Percentiles rank a stretch among this genome's conserved stretches.
Evolutionary conservation across 2,329 filamentous ascomycete species (phyloP).

Genomic region (Fusarium gaditjirri): DNA sequence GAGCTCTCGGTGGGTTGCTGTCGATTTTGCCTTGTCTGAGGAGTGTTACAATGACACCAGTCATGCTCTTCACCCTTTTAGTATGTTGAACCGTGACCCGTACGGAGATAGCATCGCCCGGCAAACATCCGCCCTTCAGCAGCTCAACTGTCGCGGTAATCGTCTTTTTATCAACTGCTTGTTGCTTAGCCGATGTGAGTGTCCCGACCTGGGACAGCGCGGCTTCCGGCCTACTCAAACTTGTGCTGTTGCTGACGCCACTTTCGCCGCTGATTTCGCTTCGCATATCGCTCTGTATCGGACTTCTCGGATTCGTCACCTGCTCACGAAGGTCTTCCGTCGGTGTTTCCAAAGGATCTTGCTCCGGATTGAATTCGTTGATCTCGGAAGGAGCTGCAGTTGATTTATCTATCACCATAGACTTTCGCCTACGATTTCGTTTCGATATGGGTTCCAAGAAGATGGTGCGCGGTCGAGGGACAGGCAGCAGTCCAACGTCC

Average conservation of each 20-base stretch:
- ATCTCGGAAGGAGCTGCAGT: conserved; percentile 56
- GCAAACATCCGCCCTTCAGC: conserved; percentile 82
- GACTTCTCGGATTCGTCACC: conserved; percentile 52
- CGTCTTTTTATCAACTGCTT: conserved; percentile 72
- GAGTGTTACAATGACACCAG: conserved; percentile 91
- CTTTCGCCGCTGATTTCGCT: conserved; percentile 80
- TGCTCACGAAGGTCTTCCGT: conserved; percentile 53
- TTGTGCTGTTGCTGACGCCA: conserved; percentile 72
- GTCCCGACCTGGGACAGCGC: conserved; percentile 49
- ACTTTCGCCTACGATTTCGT: conserved; percentile 71
- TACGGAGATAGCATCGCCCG: conserved; percentile 84
- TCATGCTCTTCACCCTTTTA: conserved; percentile 88
- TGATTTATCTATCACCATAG: conserved; percentile 56
- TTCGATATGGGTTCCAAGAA: conserved; percentile 88
- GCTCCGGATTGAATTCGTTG: conserved; percentile 50
- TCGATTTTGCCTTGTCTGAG: conserved; percentile 94
- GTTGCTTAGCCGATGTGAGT: conserved; percentile 52
- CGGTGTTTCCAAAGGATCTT: conserved; percentile 54
- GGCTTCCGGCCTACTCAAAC: conserved; percentile 63
- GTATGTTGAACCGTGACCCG: conserved; percentile 87
- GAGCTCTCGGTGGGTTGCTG: conserved; percentile 67
- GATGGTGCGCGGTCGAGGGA: conserved; percentile 83
- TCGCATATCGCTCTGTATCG: conserved; percentile 64
- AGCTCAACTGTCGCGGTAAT: conserved; percentile 90
- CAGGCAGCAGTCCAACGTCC: conserved; percentile 79